Evolutionary conservation across 495 filamentous ascomycete species (phyloP).

Genomic region (Lentithecium fluviatile): DNA sequence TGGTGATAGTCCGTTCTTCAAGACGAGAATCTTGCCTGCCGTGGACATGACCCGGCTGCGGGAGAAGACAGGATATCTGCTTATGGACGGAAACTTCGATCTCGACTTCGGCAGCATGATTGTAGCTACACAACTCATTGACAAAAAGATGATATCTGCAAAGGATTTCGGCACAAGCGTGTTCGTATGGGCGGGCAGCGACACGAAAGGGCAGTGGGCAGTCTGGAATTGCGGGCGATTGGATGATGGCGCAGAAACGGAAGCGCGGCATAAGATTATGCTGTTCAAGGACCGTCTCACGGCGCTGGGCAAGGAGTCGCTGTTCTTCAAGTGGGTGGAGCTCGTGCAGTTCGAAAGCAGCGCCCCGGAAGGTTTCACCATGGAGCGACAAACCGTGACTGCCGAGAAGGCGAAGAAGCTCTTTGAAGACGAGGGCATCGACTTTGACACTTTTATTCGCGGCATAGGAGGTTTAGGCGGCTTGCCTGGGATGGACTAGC

Average conservation of each 20-base stretch:
- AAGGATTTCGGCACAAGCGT: conserved; percentile 65
- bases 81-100: conserved; percentile 77
- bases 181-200: conserved; percentile 59
- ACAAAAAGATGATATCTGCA: conserved; percentile 54
- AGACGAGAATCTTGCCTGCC: conserved; percentile 56
- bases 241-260: conserved; percentile 43
- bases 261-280: conserved; percentile 54
- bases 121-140: conserved; percentile 61
- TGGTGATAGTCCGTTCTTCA: conserved; percentile 46
- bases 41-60: conserved; percentile 60
- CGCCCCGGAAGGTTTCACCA: conserved; percentile 68
- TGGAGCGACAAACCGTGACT: conserved; percentile 62
- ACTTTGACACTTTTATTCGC: conserved; percentile 75
- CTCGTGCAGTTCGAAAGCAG: conserved; percentile 78
- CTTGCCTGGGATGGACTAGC: conserved; percentile 48
- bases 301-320: conserved; percentile 71
- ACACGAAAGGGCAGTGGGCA: conserved; percentile 29
- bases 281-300: conserved; percentile 69
- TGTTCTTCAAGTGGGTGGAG: conserved; percentile 87
- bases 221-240: conserved; percentile 40
- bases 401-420: conserved; percentile 65
- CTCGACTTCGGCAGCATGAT: conserved; percentile 77
- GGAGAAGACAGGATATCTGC: conserved; percentile 73
- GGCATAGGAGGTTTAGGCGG: conserved; percentile 67
- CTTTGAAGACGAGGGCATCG: conserved; percentile 67